A percentile compares a stretch with the other conserved stretches of the same genome.
These are phyloP conservation scores for Xylaria sp. DNA, from an alignment of 2,329 filamentous ascomycete genomes.

Conservation along the genomic window DNA sequence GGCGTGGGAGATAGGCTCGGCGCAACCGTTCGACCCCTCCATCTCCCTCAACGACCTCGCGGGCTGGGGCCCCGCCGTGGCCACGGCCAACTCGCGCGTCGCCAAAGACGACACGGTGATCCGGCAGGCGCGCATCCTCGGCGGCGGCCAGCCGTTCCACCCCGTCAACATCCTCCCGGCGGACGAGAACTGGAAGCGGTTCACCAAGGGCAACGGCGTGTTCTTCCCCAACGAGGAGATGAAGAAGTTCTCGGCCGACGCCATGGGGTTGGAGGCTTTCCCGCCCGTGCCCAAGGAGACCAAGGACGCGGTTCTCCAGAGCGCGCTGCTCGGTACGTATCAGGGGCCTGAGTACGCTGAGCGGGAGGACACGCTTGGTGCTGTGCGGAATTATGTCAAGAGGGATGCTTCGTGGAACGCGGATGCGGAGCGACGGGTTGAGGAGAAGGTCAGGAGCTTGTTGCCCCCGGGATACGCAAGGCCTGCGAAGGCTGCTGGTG, in stretches of 20 bases:
- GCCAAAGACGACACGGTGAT: conserved; percentile 52
- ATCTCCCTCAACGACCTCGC: conserved; percentile 51
- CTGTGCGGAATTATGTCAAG: conserved; percentile 53
- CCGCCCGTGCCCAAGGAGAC: conserved; percentile 35
- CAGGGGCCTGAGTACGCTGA: conserved; percentile 48
- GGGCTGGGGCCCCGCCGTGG: conserved; percentile 55
- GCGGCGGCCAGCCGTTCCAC: conserved; percentile 52
- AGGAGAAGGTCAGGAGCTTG: conserved; percentile 47
- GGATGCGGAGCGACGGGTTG: conserved; percentile 42
- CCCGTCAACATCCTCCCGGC: conserved; percentile 38
- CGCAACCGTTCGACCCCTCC: conserved; percentile 50
- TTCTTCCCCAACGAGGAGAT: conserved; percentile 54
- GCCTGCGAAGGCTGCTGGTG: conserved; percentile 2
- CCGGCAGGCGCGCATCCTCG: conserved; percentile 55
- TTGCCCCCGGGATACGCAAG: conserved; percentile 30
- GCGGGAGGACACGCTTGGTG: conserved; percentile 45
- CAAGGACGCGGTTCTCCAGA: conserved; percentile 51
- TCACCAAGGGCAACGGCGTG: conserved; percentile 48
- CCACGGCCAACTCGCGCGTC: conserved; percentile 46
- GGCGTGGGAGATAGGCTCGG: conserved; percentile 47
- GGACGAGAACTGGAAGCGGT: conserved; percentile 44
- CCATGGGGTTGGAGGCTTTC: conserved; percentile 38
- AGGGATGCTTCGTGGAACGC: conserved; percentile 50
- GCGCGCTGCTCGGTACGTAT: conserved; percentile 55
- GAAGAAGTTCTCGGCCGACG: conserved; percentile 46